phyloP scores from a whole-genome alignment of 306 rosid species.

The Cucumis melo region DNA sequence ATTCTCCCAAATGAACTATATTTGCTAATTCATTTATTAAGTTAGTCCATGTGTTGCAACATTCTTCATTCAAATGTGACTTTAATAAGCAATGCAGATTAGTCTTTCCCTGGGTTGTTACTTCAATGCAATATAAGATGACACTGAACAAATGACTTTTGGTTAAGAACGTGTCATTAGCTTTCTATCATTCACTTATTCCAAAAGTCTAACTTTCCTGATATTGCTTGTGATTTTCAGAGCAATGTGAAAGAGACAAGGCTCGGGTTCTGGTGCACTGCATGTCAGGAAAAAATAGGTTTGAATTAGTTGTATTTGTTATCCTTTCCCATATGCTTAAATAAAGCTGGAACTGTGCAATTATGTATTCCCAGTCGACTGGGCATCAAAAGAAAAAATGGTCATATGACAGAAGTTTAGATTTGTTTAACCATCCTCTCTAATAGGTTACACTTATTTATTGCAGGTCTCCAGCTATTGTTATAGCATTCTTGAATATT shows the following conservation, averaged over 20 bases:
- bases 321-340: background rate
- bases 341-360: background rate
- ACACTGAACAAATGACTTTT: background rate
- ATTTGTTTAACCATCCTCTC: background rate
- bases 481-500: slow-evolving; percentile 46
- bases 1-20: background rate
- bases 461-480: slow-evolving; percentile 86
- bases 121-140: background rate
- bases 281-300: slow-evolving; percentile 97
- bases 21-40: slow-evolving; percentile 8
- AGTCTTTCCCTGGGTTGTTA: background rate
- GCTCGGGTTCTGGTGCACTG: slow-evolving; percentile 97
- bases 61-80: background rate
- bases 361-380: background rate
- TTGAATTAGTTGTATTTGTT: background rate
- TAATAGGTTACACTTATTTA: background rate
- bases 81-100: background rate
- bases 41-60: background rate
- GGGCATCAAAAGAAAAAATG: background rate
- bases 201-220: background rate
- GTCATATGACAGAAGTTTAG: background rate
- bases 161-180: background rate
- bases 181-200: background rate
- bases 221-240: slow-evolving; percentile 25
- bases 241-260: slow-evolving; percentile 87